A percentile compares a stretch with the other conserved stretches of the same genome.
phyloP scores from a whole-genome alignment of 2,329 filamentous ascomycete species.

The Cladorrhinum sp. region DNA sequence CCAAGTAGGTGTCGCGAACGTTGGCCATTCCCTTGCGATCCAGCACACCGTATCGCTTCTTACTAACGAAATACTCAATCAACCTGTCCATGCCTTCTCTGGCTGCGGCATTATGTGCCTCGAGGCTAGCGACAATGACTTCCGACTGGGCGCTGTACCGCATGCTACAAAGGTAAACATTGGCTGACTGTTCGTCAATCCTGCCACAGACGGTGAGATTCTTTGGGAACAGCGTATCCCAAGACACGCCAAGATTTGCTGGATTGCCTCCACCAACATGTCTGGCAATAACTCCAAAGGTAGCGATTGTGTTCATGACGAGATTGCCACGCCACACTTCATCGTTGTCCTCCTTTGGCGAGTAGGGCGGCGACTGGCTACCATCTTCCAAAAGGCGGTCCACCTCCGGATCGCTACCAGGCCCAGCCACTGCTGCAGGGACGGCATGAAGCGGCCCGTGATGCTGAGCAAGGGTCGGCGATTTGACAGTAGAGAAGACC shows the following conservation, averaged over 20 bases:
- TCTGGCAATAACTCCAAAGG: constrained; percentile 73
- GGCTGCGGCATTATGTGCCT: constrained; percentile 59
- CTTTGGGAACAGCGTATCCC: constrained; percentile 71
- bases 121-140: constrained; percentile 74
- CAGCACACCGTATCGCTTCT: constrained; percentile 83
- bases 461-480: constrained; percentile 55
- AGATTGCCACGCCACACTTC: constrained; percentile 76
- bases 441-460: constrained; percentile 46
- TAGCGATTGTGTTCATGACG: constrained; percentile 72
- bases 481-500: constrained; percentile 79
- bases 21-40: constrained; percentile 70
- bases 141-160: constrained; percentile 80
- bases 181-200: constrained; percentile 77
- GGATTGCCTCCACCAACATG: constrained; percentile 84
- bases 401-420: constrained; percentile 80
- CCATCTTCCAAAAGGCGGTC: constrained; percentile 84
- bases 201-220: constrained; percentile 71
- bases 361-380: constrained; percentile 77
- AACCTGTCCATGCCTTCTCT: constrained; percentile 67
- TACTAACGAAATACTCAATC: constrained; percentile 82
- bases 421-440: constrained; percentile 47
- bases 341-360: constrained; percentile 63
- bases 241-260: constrained; percentile 50
- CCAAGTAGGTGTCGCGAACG: constrained; percentile 86
- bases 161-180: constrained; percentile 85